Evolutionary conservation across 208 protist species (phyloP).

Genomic region (Leishmania arabica): DNA sequence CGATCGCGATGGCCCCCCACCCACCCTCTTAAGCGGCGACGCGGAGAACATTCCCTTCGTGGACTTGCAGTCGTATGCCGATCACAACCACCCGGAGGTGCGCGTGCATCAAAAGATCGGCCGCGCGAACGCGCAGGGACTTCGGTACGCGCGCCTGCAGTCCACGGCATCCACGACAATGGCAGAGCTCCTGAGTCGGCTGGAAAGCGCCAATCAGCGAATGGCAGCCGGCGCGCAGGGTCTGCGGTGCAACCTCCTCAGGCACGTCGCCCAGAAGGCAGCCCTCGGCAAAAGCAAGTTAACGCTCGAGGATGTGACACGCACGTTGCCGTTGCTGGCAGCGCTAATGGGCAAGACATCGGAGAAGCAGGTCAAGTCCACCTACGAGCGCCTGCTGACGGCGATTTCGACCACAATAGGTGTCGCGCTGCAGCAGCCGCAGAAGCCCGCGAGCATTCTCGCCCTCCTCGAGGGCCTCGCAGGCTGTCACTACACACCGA

Average conservation of each 20-base stretch:
- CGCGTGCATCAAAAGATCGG: constrained; percentile 78
- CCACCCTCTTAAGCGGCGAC: constrained; percentile 69
- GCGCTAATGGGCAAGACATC: constrained; percentile 18
- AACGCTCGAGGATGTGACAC: constrained; percentile 54
- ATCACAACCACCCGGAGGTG: constrained; percentile 54
- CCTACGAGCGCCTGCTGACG: constrained; percentile 53
- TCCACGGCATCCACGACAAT: constrained; percentile 44
- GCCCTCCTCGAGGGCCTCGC: constrained; percentile 68
- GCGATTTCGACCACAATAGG: constrained; percentile 52
- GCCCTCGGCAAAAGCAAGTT: constrained; percentile 48
- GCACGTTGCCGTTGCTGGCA: constrained; percentile 63
- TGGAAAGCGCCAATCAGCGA: constrained; percentile 33
- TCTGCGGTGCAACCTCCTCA: constrained; percentile 60
- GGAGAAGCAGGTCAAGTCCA: constrained; percentile 25
- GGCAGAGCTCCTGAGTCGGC: constrained; percentile 54
- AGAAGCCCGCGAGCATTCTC: constrained; percentile 32
- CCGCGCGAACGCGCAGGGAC: constrained; percentile 66
- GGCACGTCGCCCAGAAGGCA: constrained; percentile 67
- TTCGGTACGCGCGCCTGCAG: constrained; percentile 58
- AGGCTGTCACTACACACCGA: constrained; percentile 51
- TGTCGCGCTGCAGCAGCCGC: constrained; percentile 48
- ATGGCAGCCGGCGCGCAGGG: constrained; percentile 15
- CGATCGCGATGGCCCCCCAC: constrained; percentile 30
- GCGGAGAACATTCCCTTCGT: constrained; percentile 71
- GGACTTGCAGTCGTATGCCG: constrained; percentile 61